These are phyloP conservation scores for Aureobasidium sp. DNA, from an alignment of 2,329 filamentous ascomycete species.

Conservation along the genomic window DNA sequence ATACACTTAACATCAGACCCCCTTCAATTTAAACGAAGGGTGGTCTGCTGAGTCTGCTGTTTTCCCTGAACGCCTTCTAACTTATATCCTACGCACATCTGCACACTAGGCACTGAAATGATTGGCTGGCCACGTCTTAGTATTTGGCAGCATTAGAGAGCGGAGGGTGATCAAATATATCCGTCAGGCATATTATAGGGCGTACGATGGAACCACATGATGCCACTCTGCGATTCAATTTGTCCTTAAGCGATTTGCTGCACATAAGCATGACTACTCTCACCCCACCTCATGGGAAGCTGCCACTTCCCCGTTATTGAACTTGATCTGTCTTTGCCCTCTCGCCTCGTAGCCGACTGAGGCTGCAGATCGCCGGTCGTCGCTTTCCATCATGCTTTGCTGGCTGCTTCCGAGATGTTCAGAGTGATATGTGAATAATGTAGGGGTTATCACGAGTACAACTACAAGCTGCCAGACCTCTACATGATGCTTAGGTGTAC, in stretches of 20 bases:
- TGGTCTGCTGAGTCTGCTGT: neutral
- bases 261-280: neutral
- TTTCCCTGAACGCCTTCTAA: neutral
- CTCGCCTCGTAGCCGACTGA: neutral
- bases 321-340: neutral
- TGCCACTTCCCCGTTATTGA: neutral
- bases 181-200: neutral
- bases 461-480: neutral
- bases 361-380: neutral
- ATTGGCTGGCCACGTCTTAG: conserved; percentile 2
- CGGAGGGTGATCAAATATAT: neutral
- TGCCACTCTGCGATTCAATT: neutral
- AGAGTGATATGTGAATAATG: neutral
- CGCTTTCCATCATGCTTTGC: neutral
- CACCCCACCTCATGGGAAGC: neutral
- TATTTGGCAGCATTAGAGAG: neutral
- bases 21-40: neutral
- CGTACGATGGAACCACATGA: neutral
- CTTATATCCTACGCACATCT: neutral
- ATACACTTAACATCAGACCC: neutral
- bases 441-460: too few relatives aligned
- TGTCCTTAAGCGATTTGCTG: neutral
- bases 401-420: neutral
- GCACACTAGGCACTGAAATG: neutral
- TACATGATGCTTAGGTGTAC: neutral